phyloP scores from a whole-genome alignment of 805 yeast genomes.

The Wickerhamomyces rabaulensis region DNA sequence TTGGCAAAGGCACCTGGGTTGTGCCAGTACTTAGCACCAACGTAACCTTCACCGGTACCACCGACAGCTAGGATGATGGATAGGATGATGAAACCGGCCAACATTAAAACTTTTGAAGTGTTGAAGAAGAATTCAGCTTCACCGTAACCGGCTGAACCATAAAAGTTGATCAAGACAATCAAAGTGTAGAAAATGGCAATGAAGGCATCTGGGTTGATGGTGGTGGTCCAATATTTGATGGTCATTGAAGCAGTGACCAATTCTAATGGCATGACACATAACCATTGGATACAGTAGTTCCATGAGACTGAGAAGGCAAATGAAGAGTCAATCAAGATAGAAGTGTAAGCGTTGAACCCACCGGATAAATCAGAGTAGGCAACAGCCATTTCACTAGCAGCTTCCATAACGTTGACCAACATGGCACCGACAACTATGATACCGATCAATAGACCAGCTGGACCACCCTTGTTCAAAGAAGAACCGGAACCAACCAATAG shows the following conservation, averaged over 20 bases:
- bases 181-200: slow-evolving; percentile 47
- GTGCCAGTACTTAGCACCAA: slow-evolving; percentile 48
- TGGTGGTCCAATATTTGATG: slow-evolving; percentile 50
- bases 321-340: slow-evolving; percentile 49
- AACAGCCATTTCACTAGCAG: slow-evolving; percentile 66
- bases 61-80: slow-evolving; percentile 41
- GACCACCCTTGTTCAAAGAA: slow-evolving; percentile 40
- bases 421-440: slow-evolving; percentile 52
- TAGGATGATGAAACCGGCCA: slow-evolving; percentile 52
- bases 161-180: slow-evolving; percentile 40
- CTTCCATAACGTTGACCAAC: slow-evolving; percentile 54
- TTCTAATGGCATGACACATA: slow-evolving; percentile 57
- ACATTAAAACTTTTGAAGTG: slow-evolving; percentile 55
- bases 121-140: slow-evolving; percentile 65
- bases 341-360: slow-evolving; percentile 57
- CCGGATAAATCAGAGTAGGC: slow-evolving; percentile 54
- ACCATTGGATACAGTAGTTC: slow-evolving; percentile 62
- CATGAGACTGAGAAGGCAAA: slow-evolving; percentile 57
- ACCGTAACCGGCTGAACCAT: slow-evolving; percentile 55
- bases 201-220: slow-evolving; percentile 52
- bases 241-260: slow-evolving; percentile 62
- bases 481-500: slow-evolving; percentile 53
- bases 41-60: slow-evolving; percentile 39
- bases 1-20: slow-evolving; percentile 50
- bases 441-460: slow-evolving; percentile 47